Conservation (phyloP, 768 basidiomycete genomes). For the Podaxis sp. region DNA sequence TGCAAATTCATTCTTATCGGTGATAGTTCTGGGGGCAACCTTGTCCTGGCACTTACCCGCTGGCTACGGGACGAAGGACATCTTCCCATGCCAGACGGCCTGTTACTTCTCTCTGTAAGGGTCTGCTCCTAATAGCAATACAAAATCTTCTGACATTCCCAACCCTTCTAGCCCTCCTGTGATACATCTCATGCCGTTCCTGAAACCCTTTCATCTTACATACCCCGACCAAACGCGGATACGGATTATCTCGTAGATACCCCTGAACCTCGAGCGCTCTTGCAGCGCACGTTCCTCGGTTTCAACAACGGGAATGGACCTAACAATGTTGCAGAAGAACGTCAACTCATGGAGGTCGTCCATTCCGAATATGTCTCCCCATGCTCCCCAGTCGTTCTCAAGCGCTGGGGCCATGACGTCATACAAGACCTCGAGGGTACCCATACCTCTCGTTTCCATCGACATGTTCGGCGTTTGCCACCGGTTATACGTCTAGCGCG, state of each 20-base stretch:
- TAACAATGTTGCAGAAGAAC: constrained; percentile 27
- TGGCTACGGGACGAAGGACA: constrained; percentile 52
- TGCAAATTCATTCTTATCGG: constrained; percentile 47
- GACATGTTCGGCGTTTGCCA: constrained; percentile 19
- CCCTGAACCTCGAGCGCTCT: constrained; percentile 48
- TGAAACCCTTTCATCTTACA: constrained; percentile 44
- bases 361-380: constrained; percentile 43
- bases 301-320: constrained; percentile 23
- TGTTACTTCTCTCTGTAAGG: constrained; percentile 44
- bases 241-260: constrained; percentile 55
- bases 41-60: constrained; percentile 47
- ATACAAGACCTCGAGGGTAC: constrained; percentile 29
- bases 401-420: constrained; percentile 35
- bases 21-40: constrained; percentile 53
- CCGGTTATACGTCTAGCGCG: constrained; percentile 17
- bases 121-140: not conserved
- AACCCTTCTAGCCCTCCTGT: constrained; percentile 21
- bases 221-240: constrained; percentile 45
- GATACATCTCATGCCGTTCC: constrained; percentile 45
- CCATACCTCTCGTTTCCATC: constrained; percentile 22
- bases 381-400: constrained; percentile 36
- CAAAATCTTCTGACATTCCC: not conserved
- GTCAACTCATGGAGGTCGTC: constrained; percentile 31
- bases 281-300: constrained; percentile 54
- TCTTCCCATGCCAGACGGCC: constrained; percentile 42